Percentiles rank a stretch among this genome's conserved stretches.
Conservation (phyloP, 139 green algal species). For the Coelastrella sp. region DNA sequence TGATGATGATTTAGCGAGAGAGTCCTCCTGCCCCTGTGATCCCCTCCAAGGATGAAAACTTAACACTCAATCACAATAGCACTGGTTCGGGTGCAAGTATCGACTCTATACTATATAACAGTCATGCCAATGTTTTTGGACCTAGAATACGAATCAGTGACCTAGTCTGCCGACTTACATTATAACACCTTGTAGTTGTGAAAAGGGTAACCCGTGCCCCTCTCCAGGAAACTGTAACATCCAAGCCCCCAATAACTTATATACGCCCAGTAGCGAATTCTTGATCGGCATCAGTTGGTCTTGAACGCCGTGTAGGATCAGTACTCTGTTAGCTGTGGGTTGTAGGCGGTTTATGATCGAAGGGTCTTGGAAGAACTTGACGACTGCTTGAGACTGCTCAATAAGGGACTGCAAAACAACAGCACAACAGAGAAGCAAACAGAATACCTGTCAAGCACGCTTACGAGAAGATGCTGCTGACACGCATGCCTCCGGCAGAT, state of each 20-base stretch:
- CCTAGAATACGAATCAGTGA: neutral
- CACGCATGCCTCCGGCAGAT: too few species aligned
- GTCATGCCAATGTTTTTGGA: neutral
- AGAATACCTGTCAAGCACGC: too few species aligned
- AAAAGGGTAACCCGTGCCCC: conserved; percentile 25
- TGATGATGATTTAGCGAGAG: too few species aligned
- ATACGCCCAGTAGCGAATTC: neutral
- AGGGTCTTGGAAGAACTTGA: conserved; percentile 26
- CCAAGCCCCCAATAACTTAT: conserved; percentile 27
- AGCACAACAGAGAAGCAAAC: too few species aligned
- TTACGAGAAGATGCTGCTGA: too few species aligned
- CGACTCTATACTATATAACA: neutral
- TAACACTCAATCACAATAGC: too few species aligned
- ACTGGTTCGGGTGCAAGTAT: neutral
- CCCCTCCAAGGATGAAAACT: too few species aligned
- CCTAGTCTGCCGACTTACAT: neutral
- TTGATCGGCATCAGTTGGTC: neutral
- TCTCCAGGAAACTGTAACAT: conserved; percentile 27
- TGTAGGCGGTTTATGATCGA: neutral
- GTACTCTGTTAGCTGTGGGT: neutral
- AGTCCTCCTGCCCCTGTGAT: too few species aligned
- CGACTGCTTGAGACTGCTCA: neutral
- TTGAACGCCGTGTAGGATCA: conserved; percentile 41
- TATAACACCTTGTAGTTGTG: neutral
- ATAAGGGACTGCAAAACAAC: neutral